Conservation (phyloP, 2,329 filamentous ascomycete species). For the Hymenoscyphus scutula region DNA sequence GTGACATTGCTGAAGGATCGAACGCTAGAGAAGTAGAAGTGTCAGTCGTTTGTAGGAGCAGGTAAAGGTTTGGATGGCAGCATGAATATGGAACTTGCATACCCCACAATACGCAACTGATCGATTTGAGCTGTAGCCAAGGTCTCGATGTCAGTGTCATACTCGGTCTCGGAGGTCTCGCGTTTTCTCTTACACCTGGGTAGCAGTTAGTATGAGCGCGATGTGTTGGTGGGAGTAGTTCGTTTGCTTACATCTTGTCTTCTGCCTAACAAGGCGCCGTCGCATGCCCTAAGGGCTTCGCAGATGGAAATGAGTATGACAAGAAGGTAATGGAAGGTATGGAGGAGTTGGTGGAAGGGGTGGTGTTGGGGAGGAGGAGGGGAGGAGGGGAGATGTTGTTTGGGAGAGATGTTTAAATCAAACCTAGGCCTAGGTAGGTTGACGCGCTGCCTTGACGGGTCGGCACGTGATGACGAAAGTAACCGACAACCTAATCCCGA, state of each 20-base stretch:
- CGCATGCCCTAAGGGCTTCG: not conserved
- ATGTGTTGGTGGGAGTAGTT: not conserved
- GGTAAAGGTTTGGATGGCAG: no score
- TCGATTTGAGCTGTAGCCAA: constrained; percentile 71
- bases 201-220: constrained; percentile 5
- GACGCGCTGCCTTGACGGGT: constrained; percentile 3
- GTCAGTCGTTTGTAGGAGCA: constrained; percentile 1
- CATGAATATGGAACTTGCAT: constrained; percentile 18
- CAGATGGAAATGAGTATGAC: not conserved
- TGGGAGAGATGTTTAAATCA: not conserved
- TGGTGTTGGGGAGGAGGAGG: not conserved
- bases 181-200: constrained; percentile 23
- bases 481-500: no score
- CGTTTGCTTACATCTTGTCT: constrained; percentile 16
- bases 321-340: not conserved
- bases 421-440: not conserved
- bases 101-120: constrained; percentile 82
- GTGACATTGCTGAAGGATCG: constrained; percentile 80
- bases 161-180: not conserved
- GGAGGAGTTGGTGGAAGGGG: not conserved
- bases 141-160: not conserved
- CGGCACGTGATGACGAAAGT: not conserved
- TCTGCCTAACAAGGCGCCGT: not conserved
- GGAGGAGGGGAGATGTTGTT: constrained; percentile 4
- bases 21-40: constrained; percentile 44